Evolutionary conservation across 257 asterid genomes (phyloP), one percentile per base, ranked within the genome.

Genomic region (Rehmannia glutinosa): DNA sequence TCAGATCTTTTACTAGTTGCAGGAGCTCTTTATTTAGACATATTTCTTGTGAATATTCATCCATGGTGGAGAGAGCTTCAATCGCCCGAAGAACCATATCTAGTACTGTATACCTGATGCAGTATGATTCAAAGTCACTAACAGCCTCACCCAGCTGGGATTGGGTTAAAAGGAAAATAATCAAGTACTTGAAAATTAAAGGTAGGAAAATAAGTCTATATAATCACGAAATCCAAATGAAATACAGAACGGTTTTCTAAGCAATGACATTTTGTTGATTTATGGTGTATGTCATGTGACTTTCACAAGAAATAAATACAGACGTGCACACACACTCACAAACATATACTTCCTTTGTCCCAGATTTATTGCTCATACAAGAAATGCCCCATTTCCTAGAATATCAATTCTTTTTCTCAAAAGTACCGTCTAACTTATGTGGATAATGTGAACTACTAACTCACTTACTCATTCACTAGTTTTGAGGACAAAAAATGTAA

Each of bases 11-110:
- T 32, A 82, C 87, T 51, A 82, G 83, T 60, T 72, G 79, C 79
- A 85, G 69, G 15, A 87, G 88, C 77, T 82, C 86, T 67, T 69
- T 83, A 68, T 72, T 85, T 54, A 52, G 68, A 64, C 86, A 86
- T 41, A 88, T 66, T 57, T 79, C 83, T 62, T 77, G 72, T 23
- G 95, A 87, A 70, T 77, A 88, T 21, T 82, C 79, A 77, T 91
- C 95, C 54, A 73, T 66, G 32, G 73, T 78, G 24, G 97, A 88
- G 73, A 94, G 82, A 64, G 92, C 95, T 84, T 88, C 97, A 77
- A 91, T 64, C 54, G 97, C 73, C 43, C 86, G 88, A 75, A 94
- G 88, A 76, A 91, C 78, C 78, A 78, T 75, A 77, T 91, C 97
- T 43, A 88, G 75, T 81, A 85, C 81, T 8, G 77, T 19, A 69